Percentiles rank a stretch among this genome's conserved stretches.
These are phyloP conservation scores for Cicer chorassanicum DNA, from an alignment of 306 rosid genomes.

Conservation along the genomic window DNA sequence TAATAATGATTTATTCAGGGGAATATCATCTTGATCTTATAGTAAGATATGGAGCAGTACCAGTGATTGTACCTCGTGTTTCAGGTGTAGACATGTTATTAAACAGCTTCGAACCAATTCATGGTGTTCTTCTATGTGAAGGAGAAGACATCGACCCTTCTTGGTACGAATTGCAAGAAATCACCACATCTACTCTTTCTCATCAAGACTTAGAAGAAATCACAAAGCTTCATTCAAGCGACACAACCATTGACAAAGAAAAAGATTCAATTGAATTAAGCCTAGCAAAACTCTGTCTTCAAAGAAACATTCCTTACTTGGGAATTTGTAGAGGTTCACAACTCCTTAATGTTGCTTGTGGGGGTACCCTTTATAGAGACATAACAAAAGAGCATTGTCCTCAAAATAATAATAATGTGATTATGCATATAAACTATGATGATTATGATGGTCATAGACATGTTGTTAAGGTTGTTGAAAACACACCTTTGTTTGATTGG, in stretches of 20 bases:
- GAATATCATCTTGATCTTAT: slow-evolving; percentile 90
- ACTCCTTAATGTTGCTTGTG: slow-evolving; percentile 79
- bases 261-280: slow-evolving; percentile 78
- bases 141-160: slow-evolving; percentile 89
- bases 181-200: slow-evolving; percentile 47
- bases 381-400: slow-evolving; percentile 55
- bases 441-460: slow-evolving; percentile 85
- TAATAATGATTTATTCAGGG: slow-evolving; percentile 45
- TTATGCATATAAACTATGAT: slow-evolving; percentile 66
- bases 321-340: slow-evolving; percentile 90
- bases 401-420: slow-evolving; percentile 23
- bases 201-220: slow-evolving; percentile 69
- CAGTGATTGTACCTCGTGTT: slow-evolving; percentile 85
- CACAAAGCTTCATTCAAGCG: slow-evolving; percentile 65
- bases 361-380: slow-evolving; percentile 77
- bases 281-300: slow-evolving; percentile 78
- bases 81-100: slow-evolving; percentile 65
- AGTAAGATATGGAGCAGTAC: slow-evolving; percentile 77
- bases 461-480: slow-evolving; percentile 57
- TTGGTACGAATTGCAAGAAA: slow-evolving; percentile 50
- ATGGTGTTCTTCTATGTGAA: slow-evolving; percentile 84
- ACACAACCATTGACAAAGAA: slow-evolving; percentile 67
- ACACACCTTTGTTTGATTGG: slow-evolving; percentile 72
- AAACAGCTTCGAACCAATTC: slow-evolving; percentile 81
- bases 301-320: slow-evolving; percentile 81